These are phyloP conservation scores for Lophiotrema nucula DNA, from an alignment of 495 filamentous ascomycete genomes.

Conservation along the genomic window DNA sequence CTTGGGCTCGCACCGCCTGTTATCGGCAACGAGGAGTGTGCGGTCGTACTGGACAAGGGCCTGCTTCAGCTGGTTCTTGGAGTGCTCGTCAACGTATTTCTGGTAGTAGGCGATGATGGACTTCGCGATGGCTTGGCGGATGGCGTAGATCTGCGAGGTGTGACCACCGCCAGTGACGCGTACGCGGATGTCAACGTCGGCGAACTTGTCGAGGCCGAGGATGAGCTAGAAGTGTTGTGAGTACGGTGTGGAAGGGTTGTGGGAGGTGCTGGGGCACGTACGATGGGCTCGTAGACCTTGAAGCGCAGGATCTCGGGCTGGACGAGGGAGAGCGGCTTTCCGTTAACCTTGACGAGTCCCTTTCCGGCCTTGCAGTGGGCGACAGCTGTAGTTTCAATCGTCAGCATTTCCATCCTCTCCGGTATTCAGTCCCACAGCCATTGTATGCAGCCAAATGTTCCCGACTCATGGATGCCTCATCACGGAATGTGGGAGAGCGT, in stretches of 20 bases:
- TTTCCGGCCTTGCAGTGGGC: conserved; percentile 94
- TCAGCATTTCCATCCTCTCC: conserved; percentile 20
- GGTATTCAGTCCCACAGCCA: no score
- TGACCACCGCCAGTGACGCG: conserved; percentile 96
- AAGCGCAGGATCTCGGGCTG: conserved; percentile 96
- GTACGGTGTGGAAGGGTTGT: not conserved
- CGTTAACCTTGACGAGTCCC: conserved; percentile 98
- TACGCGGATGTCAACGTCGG: conserved; percentile 94
- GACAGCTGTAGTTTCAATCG: conserved; percentile 57
- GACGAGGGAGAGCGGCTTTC: conserved; percentile 87
- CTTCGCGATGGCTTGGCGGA: conserved; percentile 98
- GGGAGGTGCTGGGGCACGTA: conserved; percentile 51
- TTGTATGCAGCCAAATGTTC: no score
- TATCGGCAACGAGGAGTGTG: conserved; percentile 94
- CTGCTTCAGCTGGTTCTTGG: conserved; percentile 98
- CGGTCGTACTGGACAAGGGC: conserved; percentile 92
- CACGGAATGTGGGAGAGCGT: not conserved
- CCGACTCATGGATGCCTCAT: not conserved
- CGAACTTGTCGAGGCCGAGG: conserved; percentile 20
- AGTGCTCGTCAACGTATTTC: conserved; percentile 99
- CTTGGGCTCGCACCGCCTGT: conserved; percentile 66
- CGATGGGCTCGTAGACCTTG: conserved; percentile 98
- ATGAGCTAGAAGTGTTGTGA: not conserved
- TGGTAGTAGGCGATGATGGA: conserved; percentile 98
- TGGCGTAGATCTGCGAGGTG: conserved; percentile 96